These are phyloP conservation scores for Tetradesmus lagerheimii DNA, from an alignment of 139 green algal species.

Conservation along the genomic window DNA sequence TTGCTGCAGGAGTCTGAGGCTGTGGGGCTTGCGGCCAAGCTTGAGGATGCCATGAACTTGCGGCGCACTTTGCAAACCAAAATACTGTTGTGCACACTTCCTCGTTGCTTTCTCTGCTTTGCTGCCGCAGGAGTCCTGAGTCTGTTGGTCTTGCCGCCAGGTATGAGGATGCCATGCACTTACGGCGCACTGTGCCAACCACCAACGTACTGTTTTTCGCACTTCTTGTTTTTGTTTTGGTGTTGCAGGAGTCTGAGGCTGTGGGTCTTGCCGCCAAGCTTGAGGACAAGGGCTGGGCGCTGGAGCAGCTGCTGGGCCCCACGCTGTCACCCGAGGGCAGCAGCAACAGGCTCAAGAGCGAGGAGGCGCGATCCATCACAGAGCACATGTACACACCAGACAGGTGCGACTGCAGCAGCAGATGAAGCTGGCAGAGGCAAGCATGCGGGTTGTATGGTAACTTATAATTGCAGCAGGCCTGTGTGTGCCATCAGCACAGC, in stretches of 20 bases:
- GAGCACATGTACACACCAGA: conserved; percentile 68
- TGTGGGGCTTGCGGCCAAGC: conserved; percentile 57
- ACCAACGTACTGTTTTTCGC: no score
- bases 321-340: conserved; percentile 52
- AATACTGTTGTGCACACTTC: no score
- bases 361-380: conserved; percentile 61
- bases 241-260: conserved; percentile 45
- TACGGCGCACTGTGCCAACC: no score
- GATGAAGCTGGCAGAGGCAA: not conserved
- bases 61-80: no score
- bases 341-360: conserved; percentile 52
- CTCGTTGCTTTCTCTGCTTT: no score
- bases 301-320: conserved; percentile 67
- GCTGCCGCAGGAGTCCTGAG: no score
- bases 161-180: no score
- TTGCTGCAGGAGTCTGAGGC: conserved; percentile 48
- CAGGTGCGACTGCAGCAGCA: conserved; percentile 14
- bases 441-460: not conserved
- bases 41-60: no score
- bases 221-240: no score
- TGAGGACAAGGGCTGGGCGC: conserved; percentile 54
- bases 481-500: no score
- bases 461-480: no score
- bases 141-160: no score
- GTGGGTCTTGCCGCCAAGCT: conserved; percentile 61